Evolutionary conservation across 805 yeast genomes (phyloP).

Genomic region (Candida railenensis): DNA sequence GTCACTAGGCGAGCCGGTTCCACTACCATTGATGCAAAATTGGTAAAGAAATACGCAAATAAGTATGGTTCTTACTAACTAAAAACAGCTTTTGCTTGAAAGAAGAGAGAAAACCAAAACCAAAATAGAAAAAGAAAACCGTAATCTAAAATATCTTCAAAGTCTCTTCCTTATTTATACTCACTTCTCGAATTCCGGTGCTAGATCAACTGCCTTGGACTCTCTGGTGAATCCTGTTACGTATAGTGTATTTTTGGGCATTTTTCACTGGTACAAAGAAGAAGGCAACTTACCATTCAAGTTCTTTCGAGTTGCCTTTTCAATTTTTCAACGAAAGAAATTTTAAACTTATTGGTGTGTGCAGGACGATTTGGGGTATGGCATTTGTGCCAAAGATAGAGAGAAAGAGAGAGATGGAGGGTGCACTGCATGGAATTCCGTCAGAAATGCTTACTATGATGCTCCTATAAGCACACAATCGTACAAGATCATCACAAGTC

Average conservation of each 20-base stretch:
- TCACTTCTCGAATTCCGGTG: slow-evolving; percentile 60
- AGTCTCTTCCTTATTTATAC: slow-evolving; percentile 22
- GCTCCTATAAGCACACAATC: no score
- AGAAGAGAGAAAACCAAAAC: not conserved
- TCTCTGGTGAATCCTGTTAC: slow-evolving; percentile 58
- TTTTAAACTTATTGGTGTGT: not conserved
- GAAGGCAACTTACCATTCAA: not conserved
- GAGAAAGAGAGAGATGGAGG: no score
- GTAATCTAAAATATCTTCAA: not conserved
- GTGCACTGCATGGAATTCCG: no score
- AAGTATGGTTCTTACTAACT: no score
- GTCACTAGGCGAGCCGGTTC: no score
- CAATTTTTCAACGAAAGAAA: not conserved
- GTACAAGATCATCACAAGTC: no score
- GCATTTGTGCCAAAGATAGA: no score
- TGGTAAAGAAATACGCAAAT: no score
- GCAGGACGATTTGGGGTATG: no score
- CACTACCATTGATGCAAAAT: no score
- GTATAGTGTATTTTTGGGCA: slow-evolving; percentile 51
- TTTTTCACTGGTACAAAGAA: slow-evolving; percentile 9
- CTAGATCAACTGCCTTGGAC: slow-evolving; percentile 55
- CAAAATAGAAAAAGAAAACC: not conserved
- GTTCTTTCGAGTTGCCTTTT: not conserved
- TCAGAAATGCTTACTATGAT: no score
- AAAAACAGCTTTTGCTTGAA: no score